Percentiles rank a stretch among this genome's conserved stretches.
phyloP scores from a whole-genome alignment of 768 basidiomycete genomes.

The Leccinum broughii region DNA sequence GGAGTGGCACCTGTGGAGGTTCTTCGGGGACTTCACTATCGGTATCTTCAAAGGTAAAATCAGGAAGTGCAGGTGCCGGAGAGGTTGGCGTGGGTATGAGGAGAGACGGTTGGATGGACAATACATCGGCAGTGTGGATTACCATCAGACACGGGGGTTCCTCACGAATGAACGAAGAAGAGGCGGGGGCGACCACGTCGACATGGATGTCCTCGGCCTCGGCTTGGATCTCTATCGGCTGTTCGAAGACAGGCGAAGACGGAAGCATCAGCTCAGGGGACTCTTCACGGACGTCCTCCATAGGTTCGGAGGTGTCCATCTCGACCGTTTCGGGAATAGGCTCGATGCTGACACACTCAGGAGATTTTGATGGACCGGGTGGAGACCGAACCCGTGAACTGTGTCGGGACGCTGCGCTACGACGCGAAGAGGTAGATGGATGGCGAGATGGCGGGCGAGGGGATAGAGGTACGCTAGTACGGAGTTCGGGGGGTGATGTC shows the following conservation, averaged over 20 bases:
- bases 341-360: conserved; percentile 7
- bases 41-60: conserved; percentile 36
- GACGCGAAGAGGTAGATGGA: conserved; percentile 12
- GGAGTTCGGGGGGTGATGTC: conserved; percentile 5
- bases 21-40: conserved; percentile 28
- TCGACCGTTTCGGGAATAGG: conserved; percentile 12
- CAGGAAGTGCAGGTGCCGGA: conserved; percentile 31
- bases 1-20: conserved; percentile 11
- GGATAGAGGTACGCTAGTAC: neutral
- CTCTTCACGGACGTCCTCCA: conserved; percentile 24
- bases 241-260: conserved; percentile 20
- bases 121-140: conserved; percentile 30
- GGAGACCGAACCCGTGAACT: conserved; percentile 19
- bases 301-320: conserved; percentile 16
- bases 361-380: conserved; percentile 8
- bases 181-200: neutral
- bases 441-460: conserved; percentile 24
- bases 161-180: conserved; percentile 5
- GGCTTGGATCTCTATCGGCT: neutral
- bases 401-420: conserved; percentile 21
- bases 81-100: conserved; percentile 40
- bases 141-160: conserved; percentile 18
- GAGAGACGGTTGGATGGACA: conserved; percentile 28
- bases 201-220: conserved; percentile 6
- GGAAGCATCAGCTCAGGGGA: conserved; percentile 27